Evolutionary conservation across 2,329 filamentous ascomycete genomes (phyloP), one percentile per base, ranked within the genome.

Genomic region (Periconia macrospinosa): DNA sequence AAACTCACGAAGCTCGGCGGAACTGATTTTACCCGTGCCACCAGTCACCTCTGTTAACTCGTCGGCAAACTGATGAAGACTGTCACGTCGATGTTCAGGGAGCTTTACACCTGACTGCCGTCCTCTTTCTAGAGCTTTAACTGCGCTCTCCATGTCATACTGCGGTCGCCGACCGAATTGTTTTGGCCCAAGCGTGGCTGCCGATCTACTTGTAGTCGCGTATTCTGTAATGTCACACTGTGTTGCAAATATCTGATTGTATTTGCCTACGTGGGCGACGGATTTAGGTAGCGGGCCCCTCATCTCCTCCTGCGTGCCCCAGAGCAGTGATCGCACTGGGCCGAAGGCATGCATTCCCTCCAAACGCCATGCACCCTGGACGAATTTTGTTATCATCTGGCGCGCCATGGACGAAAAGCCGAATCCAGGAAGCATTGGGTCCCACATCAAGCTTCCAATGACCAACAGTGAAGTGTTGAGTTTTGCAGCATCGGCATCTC

Each of bases 301-400:
- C 58, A 85, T 85, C 52, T 91, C 87, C 0, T 82, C 77, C 42
- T 86, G 78, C 1, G 83, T 80, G 3, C 86, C 66, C 86, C 92
- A 92, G 40, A 92, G 69, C 1, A 97, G 80, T 78, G 93, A 87
- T 46, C 92, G 86, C 2, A 96, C 86, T 17, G 87, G 82, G 2
- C 93, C 93, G 68, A 91, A 92, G 27, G 79, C 78, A 62, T 96
- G 88, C 61, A 95, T 84, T 0, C 88, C 78, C 0, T 78, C 73
- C 47, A 84, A 79, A 2, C 79, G 76, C 56, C 84, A 80, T 50
- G 89, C 83, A 47, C 82, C 79, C 42, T 74, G 76, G 61, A 87
- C 77, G 53, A 90, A 81, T 66, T 89, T 85, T 65, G 84, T 81
- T 1, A 87, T 67, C 1, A 89, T 73, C 52, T 88, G 77, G 53